Base-by-base conservation (phyloP, 129 eudicot species). In the Helianthus tuberosus region DNA sequence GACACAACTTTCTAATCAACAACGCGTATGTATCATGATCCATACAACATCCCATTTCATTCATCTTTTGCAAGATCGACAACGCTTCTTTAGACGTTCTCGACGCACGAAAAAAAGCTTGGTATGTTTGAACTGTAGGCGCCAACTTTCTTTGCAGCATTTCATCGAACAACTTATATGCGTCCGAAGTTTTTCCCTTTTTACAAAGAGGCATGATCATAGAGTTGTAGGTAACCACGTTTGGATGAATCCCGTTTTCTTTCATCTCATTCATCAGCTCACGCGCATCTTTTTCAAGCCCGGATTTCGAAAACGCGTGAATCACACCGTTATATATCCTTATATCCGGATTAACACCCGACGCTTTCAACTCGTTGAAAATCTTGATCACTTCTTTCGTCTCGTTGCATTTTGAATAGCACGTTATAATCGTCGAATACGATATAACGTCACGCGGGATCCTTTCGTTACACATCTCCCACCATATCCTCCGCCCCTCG, bases 1-100 rank as follows among this genome's bases (percentile, higher is more conserved):
- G 83, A 64, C 96, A 90, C 50, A 93, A 90, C 79, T 93, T 93
- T 71, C 88, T 82, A 25, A 90, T 93, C 85, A 93, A 67, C 96
- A 93, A 84, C 3, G 75, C 77, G 46, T 82, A 93, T 0, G 96
- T 93, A 60, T 93, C 98, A 39, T 79, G 91, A 74, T 43, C 84
- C 27, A 90, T 92, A 63, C 46, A 57, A 79, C 96, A 93, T 16
- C 92, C 89, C 38, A 64, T 72, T 41, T 3, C 38, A 44, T 74
- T 82, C 96, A 93, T 90, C 79, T 84, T 83, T 20, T 76, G 68
- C 83, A 93, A 69, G 55, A 93, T 83, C 51, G 23, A 78, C 78
- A 87, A 90, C 14, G 81, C 91, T 47, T 93, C 92, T 51, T 88
- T 91, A 13, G 69, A 80, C 3, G 88, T 82, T 83, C 88, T 86